A percentile compares a stretch with the other conserved stretches of the same genome.
These are phyloP conservation scores for Salix suchowensis DNA, from an alignment of 345 rosid genomes.

Conservation along the genomic window DNA sequence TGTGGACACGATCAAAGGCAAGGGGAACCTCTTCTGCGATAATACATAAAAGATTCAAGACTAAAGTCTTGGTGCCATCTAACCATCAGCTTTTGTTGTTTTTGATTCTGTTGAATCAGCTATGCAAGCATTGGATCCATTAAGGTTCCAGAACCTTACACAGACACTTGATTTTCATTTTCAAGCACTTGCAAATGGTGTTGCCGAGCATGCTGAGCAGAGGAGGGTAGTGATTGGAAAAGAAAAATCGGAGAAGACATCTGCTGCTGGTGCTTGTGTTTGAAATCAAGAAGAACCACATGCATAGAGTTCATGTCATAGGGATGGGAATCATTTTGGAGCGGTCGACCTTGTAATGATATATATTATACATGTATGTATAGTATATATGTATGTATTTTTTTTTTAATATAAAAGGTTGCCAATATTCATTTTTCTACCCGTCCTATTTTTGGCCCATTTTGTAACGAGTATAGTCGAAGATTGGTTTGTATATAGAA, in stretches of 20 bases:
- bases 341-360: conserved; percentile 14
- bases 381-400: neutral
- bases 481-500: conserved; percentile 5
- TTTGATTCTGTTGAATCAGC: conserved; percentile 30
- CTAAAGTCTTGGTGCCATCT: neutral
- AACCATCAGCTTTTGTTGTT: neutral
- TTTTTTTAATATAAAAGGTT: conserved; percentile 1
- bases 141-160: conserved; percentile 79
- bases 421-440: conserved; percentile 1
- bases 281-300: neutral
- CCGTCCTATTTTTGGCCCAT: neutral
- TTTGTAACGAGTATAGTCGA: conserved; percentile 14
- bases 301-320: neutral
- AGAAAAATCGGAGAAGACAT: conserved; percentile 74
- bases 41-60: neutral
- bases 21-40: neutral
- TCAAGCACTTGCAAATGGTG: conserved; percentile 83
- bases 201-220: conserved; percentile 90
- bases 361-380: neutral
- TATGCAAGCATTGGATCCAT: conserved; percentile 67
- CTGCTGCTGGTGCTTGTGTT: conserved; percentile 31
- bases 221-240: conserved; percentile 90
- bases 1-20: conserved; percentile 85
- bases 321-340: conserved; percentile 8
- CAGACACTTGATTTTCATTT: conserved; percentile 76